Evolutionary conservation across 306 rosid species (phyloP).

Genomic region (Rosa chinensis): DNA sequence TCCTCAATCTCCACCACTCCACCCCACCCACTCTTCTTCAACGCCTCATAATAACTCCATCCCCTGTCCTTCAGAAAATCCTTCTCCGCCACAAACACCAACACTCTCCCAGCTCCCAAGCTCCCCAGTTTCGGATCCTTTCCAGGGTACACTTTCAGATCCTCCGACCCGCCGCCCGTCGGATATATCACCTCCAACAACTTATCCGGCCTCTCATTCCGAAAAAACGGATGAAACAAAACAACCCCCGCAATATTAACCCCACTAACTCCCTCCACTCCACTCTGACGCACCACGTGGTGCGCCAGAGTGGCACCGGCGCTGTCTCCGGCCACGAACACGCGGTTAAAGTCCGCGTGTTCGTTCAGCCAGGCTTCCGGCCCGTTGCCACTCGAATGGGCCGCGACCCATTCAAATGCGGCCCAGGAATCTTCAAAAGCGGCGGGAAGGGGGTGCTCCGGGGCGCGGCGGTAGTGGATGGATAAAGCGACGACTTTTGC

Average conservation of each 20-base stretch:
- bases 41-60: constrained; percentile 11
- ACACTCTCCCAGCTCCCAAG: constrained; percentile 19
- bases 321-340: constrained; percentile 35
- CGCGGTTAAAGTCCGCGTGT: constrained; percentile 20
- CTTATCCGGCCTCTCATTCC: constrained; percentile 15
- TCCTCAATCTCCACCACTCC: constrained; percentile 33
- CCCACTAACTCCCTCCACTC: constrained; percentile 9
- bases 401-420: constrained; percentile 26
- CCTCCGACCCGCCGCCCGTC: constrained; percentile 21
- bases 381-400: constrained; percentile 16
- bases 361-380: constrained; percentile 29
- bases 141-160: constrained; percentile 33
- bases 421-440: constrained; percentile 37
- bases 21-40: constrained; percentile 34
- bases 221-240: constrained; percentile 33
- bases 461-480: constrained; percentile 31
- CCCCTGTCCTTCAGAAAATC: constrained; percentile 33
- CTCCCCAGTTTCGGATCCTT: constrained; percentile 32
- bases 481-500: constrained; percentile 32
- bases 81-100: constrained; percentile 32
- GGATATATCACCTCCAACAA: constrained; percentile 31
- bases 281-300: constrained; percentile 15
- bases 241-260: constrained; percentile 17
- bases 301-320: constrained; percentile 34
- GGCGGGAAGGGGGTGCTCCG: constrained; percentile 35